Base-by-base conservation (phyloP, 2,329 filamentous ascomycete species). In the Lasiodiplodia gonubiensis region DNA sequence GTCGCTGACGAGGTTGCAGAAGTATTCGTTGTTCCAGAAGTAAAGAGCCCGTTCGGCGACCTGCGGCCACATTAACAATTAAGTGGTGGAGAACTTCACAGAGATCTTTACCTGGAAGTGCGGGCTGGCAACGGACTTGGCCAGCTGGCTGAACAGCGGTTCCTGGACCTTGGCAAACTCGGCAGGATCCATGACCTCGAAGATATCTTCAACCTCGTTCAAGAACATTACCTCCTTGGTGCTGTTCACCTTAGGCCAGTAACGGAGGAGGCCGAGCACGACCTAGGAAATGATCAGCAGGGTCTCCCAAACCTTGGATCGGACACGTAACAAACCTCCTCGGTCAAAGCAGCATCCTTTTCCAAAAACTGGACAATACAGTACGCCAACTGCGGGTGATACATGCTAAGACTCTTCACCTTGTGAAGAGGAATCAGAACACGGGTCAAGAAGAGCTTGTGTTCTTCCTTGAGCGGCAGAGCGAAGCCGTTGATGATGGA, bases 21-120 rank as follows among this genome's bases (percentile, higher is more conserved):
- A 99, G 80, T 99, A 99, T 80, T 99, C 95, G 77, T 99, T 99
- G 85, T 99, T 99, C 95, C 95, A 99, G 84, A 99, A 99, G 82
- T 99, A 99, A 33, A 99, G 86, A 5, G 95, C 95, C 71, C 95
- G 89, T 82, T 99, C 95, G 21, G 95, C 95, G 68, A 99, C 95
- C 86, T 89, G 69, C 39, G 23, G n/a, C 12, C 2, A 3, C 6
- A 18, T 61, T 52, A 53, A 25, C 14, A 30, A 5, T 10, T 11
- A 52, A 21, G 30, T 37, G 55, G 75, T 67, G 72, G 71, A 49
- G 46, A n/a, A 23, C 2, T 11, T 37, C 10, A 8, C 5, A 37
- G 16, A 18, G 11, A 33, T 25, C 72, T 80, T 53, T 77, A 87
- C 86, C 84, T 99, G 95, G 83, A 99, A 99, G 80, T 99, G 95